These are phyloP conservation scores for Auricularia cornea DNA, from an alignment of 768 basidiomycete genomes.

Conservation along the genomic window DNA sequence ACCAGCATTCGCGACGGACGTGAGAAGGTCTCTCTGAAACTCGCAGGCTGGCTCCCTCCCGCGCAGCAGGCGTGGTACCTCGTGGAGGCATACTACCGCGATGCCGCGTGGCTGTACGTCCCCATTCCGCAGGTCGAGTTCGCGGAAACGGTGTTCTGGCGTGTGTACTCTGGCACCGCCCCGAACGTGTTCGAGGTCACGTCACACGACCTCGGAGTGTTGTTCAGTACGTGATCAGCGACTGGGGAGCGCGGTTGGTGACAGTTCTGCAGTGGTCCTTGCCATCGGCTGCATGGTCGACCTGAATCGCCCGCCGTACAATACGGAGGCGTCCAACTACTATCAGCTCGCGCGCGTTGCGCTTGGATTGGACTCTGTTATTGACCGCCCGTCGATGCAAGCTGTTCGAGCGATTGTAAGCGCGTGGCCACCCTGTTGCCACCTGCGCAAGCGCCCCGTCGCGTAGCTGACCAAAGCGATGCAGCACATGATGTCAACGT, in stretches of 20 bases:
- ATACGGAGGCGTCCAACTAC: conserved; percentile 61
- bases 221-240: conserved; percentile 35
- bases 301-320: conserved; percentile 49
- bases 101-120: conserved; percentile 62
- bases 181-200: neutral
- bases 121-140: conserved; percentile 54
- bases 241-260: no score
- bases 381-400: neutral
- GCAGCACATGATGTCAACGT: neutral
- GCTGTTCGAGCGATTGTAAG: neutral
- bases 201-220: conserved; percentile 47
- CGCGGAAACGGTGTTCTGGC: conserved; percentile 44
- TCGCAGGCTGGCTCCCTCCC: neutral
- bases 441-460: neutral
- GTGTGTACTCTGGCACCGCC: conserved; percentile 38
- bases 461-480: neutral
- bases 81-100: conserved; percentile 50
- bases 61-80: conserved; percentile 50
- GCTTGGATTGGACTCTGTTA: neutral
- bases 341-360: conserved; percentile 51
- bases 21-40: neutral
- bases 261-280: conserved; percentile 47
- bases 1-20: neutral
- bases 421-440: neutral
- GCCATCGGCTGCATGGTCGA: conserved; percentile 60